A percentile compares a stretch with the other conserved stretches of the same genome.
Evolutionary conservation across 2,329 filamentous ascomycete genomes (phyloP).

Genomic region (Cercospora zeae-maydis): DNA sequence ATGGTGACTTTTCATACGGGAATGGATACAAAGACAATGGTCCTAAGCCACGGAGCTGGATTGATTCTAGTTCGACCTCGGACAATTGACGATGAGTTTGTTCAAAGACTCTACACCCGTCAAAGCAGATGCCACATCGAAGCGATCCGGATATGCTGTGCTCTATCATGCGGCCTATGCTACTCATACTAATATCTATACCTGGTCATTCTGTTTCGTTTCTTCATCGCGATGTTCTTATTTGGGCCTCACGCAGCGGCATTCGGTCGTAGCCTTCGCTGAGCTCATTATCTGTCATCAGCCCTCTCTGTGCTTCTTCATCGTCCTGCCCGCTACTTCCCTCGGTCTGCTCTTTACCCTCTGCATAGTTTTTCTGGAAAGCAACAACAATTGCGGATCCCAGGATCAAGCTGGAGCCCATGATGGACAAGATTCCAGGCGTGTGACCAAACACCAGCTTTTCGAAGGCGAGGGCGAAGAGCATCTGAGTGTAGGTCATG

Average conservation of each 20-base stretch:
- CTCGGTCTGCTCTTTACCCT: slow-evolving; percentile 14
- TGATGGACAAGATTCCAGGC: slow-evolving; percentile 55
- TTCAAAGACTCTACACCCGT: neutral
- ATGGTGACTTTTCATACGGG: neutral
- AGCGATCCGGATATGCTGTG: neutral
- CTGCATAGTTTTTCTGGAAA: slow-evolving; percentile 43
- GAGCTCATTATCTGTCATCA: slow-evolving; percentile 19
- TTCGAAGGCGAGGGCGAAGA: slow-evolving; percentile 64
- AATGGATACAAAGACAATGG: neutral
- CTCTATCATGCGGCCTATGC: neutral
- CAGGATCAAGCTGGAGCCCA: slow-evolving; percentile 62
- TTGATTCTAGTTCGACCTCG: neutral
- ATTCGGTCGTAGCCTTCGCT: neutral
- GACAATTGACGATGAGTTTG: neutral
- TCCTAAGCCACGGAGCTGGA: neutral
- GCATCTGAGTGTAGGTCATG: slow-evolving; percentile 68
- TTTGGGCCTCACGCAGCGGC: neutral
- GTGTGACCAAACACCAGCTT: slow-evolving; percentile 60
- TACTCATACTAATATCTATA: neutral
- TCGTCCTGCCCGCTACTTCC: slow-evolving; percentile 15
- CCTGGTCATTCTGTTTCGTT: neutral
- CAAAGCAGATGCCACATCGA: neutral
- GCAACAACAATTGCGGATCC: slow-evolving; percentile 63
- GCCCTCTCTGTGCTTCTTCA: slow-evolving; percentile 28
- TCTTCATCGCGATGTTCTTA: neutral